phyloP scores from a whole-genome alignment of 2,329 filamentous ascomycete genomes.

The Cladosporium cucumerinum region DNA sequence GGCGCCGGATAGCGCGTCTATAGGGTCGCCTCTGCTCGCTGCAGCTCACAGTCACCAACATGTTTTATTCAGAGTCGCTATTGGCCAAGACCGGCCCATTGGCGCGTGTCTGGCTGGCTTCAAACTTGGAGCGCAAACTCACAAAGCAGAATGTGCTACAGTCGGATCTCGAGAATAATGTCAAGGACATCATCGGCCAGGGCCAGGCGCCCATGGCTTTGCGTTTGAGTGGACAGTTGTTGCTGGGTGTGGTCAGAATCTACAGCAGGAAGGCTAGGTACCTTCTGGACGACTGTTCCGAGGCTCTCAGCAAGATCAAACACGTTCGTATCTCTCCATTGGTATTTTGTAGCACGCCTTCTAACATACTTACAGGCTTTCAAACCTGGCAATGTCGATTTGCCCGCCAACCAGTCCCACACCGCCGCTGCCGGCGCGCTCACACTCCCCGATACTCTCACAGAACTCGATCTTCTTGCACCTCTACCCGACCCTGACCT shows the following conservation, averaged over 20 bases:
- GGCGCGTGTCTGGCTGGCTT: conserved; percentile 96
- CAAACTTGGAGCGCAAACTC: conserved; percentile 96
- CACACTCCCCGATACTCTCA: conserved; percentile 86
- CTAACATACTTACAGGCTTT: conserved; percentile 64
- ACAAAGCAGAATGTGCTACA: conserved; percentile 95
- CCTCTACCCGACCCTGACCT: conserved; percentile 78
- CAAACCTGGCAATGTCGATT: conserved; percentile 91
- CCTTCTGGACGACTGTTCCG: conserved; percentile 93
- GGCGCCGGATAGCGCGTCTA: background rate
- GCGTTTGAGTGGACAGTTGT: conserved; percentile 85
- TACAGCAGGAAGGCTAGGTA: conserved; percentile 97
- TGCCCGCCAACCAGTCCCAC: conserved; percentile 73
- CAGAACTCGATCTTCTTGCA: conserved; percentile 82
- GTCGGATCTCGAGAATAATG: conserved; percentile 90
- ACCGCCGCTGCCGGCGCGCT: conserved; percentile 80
- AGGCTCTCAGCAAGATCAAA: conserved; percentile 96
- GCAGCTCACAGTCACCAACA: conserved; percentile 40
- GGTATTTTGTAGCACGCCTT: background rate
- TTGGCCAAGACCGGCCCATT: conserved; percentile 95
- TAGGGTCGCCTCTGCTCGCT: conserved; percentile 1
- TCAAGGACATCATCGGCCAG: conserved; percentile 89
- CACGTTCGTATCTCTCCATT: conserved; percentile 64
- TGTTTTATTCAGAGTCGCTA: conserved; percentile 98
- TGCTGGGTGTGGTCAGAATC: conserved; percentile 94
- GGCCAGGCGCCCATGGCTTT: conserved; percentile 92